A percentile compares a stretch with the other conserved stretches of the same genome.
phyloP scores from a whole-genome alignment of 495 filamentous ascomycete genomes.

The Pyrenula aspistea region DNA sequence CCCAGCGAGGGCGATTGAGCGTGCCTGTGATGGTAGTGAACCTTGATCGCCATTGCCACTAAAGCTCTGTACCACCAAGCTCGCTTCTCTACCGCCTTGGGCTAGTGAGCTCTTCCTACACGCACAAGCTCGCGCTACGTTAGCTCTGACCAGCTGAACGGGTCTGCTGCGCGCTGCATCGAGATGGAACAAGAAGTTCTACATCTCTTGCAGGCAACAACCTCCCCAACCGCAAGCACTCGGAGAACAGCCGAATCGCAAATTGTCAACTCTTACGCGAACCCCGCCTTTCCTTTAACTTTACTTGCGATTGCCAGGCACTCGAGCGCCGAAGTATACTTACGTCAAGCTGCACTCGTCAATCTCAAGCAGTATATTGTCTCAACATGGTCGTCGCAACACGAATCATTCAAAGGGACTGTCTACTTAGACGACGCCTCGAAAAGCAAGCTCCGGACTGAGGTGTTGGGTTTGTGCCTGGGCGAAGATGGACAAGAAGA shows the following conservation, averaged over 20 bases:
- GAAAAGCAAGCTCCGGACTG: conserved; percentile 59
- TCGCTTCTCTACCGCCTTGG: not conserved
- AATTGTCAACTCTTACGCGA: conserved; percentile 51
- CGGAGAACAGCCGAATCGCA: conserved; percentile 72
- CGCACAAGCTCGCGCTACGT: not conserved
- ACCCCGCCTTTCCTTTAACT: conserved; percentile 60
- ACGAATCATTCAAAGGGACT: conserved; percentile 57
- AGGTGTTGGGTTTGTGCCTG: conserved; percentile 67
- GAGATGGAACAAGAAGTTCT: conserved; percentile 77
- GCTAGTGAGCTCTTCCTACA: not conserved
- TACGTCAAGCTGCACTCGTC: conserved; percentile 74
- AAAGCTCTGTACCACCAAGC: not conserved
- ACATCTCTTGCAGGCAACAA: conserved; percentile 67
- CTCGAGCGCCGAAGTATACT: conserved; percentile 50
- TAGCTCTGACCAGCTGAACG: not conserved
- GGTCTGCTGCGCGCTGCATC: not conserved
- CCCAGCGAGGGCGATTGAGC: too few relatives aligned
- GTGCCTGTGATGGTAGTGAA: not conserved
- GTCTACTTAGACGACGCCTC: conserved; percentile 46
- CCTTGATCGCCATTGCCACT: not conserved
- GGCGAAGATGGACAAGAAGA: conserved; percentile 48
- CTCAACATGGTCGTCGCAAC: conserved; percentile 57
- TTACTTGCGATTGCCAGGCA: conserved; percentile 71
- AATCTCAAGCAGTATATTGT: conserved; percentile 72
- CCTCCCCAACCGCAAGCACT: conserved; percentile 52